Evolutionary conservation across 2,329 filamentous ascomycete genomes (phyloP).

Genomic region (Trichoderma sp.): DNA sequence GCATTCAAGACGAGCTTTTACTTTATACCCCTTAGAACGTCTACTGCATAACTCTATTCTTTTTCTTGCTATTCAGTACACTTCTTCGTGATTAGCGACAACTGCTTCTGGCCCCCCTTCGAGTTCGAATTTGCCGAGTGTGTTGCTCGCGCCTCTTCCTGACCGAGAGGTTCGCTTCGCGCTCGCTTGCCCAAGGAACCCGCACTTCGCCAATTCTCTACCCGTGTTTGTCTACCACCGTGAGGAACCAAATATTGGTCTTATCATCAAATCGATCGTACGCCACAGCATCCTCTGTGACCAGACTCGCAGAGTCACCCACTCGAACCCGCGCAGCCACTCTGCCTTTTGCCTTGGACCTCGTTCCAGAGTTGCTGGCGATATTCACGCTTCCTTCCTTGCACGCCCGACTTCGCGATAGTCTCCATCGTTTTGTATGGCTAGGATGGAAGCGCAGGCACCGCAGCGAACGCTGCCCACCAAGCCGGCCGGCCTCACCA

Average conservation of each 20-base stretch:
- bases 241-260: slow-evolving; percentile 20
- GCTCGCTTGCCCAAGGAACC: slow-evolving; percentile 22
- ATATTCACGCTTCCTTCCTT: not conserved
- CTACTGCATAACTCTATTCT: not conserved
- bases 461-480: slow-evolving; percentile 32
- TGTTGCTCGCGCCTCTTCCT: slow-evolving; percentile 25
- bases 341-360: not conserved
- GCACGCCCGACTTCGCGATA: not conserved
- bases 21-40: slow-evolving; percentile 1
- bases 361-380: not conserved
- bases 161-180: slow-evolving; percentile 29
- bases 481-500: slow-evolving; percentile 45
- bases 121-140: slow-evolving; percentile 12
- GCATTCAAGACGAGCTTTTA: not conserved
- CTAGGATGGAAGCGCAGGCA: slow-evolving; percentile 32
- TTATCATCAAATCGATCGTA: slow-evolving; percentile 23
- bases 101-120: slow-evolving; percentile 9
- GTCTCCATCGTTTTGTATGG: not conserved
- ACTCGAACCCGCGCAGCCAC: slow-evolving; percentile 15
- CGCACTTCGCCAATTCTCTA: slow-evolving; percentile 23
- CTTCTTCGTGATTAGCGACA: slow-evolving; percentile 7
- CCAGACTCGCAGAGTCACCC: slow-evolving; percentile 1
- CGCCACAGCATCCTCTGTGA: slow-evolving; percentile 1
- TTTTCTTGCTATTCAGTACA: not conserved
- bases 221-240: slow-evolving; percentile 25